Percentiles rank a stretch among this genome's conserved stretches.
phyloP scores from a whole-genome alignment of 768 basidiomycete genomes.

The Xanthoconium stramineum region DNA sequence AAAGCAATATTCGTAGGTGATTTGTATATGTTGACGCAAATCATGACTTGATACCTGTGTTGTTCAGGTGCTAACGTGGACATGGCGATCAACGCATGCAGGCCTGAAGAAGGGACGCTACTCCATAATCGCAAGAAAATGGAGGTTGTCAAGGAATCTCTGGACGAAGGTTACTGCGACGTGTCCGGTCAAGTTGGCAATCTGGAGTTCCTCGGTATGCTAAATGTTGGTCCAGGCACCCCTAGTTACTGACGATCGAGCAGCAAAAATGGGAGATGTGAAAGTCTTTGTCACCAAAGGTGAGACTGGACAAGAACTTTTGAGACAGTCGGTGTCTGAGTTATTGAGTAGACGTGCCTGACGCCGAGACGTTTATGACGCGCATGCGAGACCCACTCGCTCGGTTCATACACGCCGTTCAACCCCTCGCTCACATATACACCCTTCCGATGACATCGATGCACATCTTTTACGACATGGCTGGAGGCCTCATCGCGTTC shows the following conservation, averaged over 20 bases:
- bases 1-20: slow-evolving; percentile 40
- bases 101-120: slow-evolving; percentile 59
- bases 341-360: slow-evolving; percentile 50
- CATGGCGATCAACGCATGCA: slow-evolving; percentile 70
- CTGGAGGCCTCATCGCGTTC: slow-evolving; percentile 30
- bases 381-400: slow-evolving; percentile 55
- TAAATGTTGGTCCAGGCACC: background rate
- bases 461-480: slow-evolving; percentile 83
- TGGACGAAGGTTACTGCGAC: slow-evolving; percentile 85
- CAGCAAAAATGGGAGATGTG: slow-evolving; percentile 59
- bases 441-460: slow-evolving; percentile 67
- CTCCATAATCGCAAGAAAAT: slow-evolving; percentile 65
- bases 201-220: slow-evolving; percentile 58
- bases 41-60: background rate
- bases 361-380: slow-evolving; percentile 46
- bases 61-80: slow-evolving; percentile 56
- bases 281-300: slow-evolving; percentile 66
- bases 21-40: background rate
- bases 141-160: slow-evolving; percentile 67
- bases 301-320: slow-evolving; percentile 22
- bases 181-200: slow-evolving; percentile 61
- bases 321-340: background rate
- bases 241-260: slow-evolving; percentile 1
- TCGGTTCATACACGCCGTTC: slow-evolving; percentile 71
- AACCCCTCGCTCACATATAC: slow-evolving; percentile 67